These are phyloP conservation scores for Pythium aquatile DNA, from an alignment of 352 stramenopile genomes.

Conservation along the genomic window DNA sequence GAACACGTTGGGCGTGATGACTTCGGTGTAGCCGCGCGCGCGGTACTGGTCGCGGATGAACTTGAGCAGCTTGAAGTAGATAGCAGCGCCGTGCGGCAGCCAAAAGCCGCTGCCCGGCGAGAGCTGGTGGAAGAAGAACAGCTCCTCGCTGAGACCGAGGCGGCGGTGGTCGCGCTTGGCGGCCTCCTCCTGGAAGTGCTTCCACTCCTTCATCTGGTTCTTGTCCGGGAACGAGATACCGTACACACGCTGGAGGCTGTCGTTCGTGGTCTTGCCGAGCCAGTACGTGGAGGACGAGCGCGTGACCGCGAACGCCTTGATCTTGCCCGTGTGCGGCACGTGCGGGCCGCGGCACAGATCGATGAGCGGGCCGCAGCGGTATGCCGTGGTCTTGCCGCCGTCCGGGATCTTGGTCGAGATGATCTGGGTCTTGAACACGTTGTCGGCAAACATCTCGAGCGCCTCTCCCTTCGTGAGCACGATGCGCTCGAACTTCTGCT, in stretches of 20 bases:
- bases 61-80: conserved; percentile 97
- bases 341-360: conserved; percentile 97
- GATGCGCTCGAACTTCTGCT: conserved; percentile 92
- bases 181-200: conserved; percentile 92
- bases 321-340: conserved; percentile 91
- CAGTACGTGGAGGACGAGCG: conserved; percentile 96
- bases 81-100: conserved; percentile 95
- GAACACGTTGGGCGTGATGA: conserved; percentile 97
- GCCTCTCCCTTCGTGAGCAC: conserved; percentile 95
- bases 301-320: conserved; percentile 92
- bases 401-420: conserved; percentile 95
- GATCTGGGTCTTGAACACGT: conserved; percentile 98
- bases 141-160: conserved; percentile 95
- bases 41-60: conserved; percentile 88
- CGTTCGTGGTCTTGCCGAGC: conserved; percentile 96
- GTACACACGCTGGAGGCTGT: conserved; percentile 97
- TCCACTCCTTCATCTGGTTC: conserved; percentile 84
- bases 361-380: conserved; percentile 97
- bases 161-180: conserved; percentile 95
- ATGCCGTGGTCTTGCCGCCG: conserved; percentile 94
- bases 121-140: conserved; percentile 96
- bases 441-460: conserved; percentile 98
- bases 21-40: conserved; percentile 92
- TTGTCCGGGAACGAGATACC: conserved; percentile 95
- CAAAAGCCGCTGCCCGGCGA: conserved; percentile 97